Evolutionary conservation across 768 basidiomycete species (phyloP), one percentile per base, ranked within the genome.

Genomic region (Tremella mesenterica): DNA sequence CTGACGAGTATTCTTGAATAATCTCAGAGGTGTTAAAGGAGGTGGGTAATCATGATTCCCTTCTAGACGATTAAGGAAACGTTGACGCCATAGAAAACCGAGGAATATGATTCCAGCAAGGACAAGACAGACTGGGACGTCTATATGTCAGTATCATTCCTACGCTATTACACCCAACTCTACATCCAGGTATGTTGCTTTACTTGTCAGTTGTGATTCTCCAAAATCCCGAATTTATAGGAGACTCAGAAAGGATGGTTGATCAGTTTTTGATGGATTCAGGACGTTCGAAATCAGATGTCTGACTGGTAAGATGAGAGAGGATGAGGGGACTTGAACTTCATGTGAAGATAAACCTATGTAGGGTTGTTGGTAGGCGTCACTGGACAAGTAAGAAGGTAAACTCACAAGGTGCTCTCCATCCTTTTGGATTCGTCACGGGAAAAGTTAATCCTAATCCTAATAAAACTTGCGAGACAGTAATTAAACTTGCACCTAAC

Each of bases 331-430:
- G n/a, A n/a, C n/a, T n/a, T n/a, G n/a, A n/a, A n/a, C n/a, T n/a
- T n/a, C n/a, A n/a, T n/a, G n/a, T n/a, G n/a, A n/a, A n/a, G n/a
- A n/a, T n/a, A n/a, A n/a, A n/a, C n/a, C n/a, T n/a, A n/a, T n/a
- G n/a, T n/a, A n/a, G n/a, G n/a, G n/a, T n/a, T n/a, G n/a, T n/a
- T n/a, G n/a, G n/a, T n/a, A n/a, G n/a, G n/a, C n/a, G n/a, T n/a
- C n/a, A n/a, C n/a, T n/a, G n/a, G n/a, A n/a, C n/a, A n/a, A n/a
- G n/a, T n/a, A n/a, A n/a, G n/a, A n/a, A n/a, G 10, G 1, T 27
- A 23, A 13, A 50, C 54, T 9, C 29, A 55, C 54, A 34, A 50
- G 54, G 48, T 14, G 47, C 29, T 31, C 12, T 49, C 54, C 54
- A 50, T 5, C 48, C 48, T 20, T 26, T 1, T 3, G 45, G 13